Base-by-base conservation (phyloP, 2,329 filamentous ascomycete species). In the Talaromyces islandicus region DNA sequence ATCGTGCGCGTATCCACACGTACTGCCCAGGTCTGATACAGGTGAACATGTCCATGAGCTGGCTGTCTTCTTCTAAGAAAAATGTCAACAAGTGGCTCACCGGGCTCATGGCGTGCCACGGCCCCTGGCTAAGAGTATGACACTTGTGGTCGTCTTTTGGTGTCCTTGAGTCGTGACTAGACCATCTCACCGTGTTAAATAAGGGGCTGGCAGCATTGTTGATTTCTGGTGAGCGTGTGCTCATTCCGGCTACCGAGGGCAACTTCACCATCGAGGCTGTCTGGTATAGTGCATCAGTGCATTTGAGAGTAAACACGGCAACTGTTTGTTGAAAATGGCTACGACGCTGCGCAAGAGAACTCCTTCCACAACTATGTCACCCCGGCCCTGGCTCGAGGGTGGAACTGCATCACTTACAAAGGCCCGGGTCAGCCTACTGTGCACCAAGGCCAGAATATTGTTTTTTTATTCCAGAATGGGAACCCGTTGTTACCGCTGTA, bases 381-480 rank as follows among this genome's bases (percentile, higher is more conserved):
- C 10, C 64, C 66, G 11, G 63, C 73, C 0, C 73, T 71, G 1
- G 60, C 79, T 1, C 69, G 71, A 24, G 79, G 79, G 1, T 78
- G 70, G 64, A 79, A 81, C 56, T 70, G 72, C 32, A 70, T 81
- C 10, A 75, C 75, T 0, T 82, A 78, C 61, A 78, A 81, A 50
- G 80, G 79, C 0, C 79, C 79, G 0, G 79, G 79, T 0, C 79
- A 81, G 62, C 70, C 72, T 2, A 74, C 69, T 0, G 73, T 77
- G 2, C 73, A 75, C 12, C 73, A 79, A 0, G 60, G 74, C 0
- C 75, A 81, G 35, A 64, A 70, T 4, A 46, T 79, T 1, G 77
- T 75, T 4, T 75, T 4, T 81, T 81, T 63, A 78, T 78, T n/a
- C 71, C 70, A 0, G 70, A 80, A 19, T 81, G 78, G 78, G 75